Percentiles rank a stretch among this genome's conserved stretches.
phyloP scores from a whole-genome alignment of 106 monocot species.

The Apostasia shenzhenica region DNA sequence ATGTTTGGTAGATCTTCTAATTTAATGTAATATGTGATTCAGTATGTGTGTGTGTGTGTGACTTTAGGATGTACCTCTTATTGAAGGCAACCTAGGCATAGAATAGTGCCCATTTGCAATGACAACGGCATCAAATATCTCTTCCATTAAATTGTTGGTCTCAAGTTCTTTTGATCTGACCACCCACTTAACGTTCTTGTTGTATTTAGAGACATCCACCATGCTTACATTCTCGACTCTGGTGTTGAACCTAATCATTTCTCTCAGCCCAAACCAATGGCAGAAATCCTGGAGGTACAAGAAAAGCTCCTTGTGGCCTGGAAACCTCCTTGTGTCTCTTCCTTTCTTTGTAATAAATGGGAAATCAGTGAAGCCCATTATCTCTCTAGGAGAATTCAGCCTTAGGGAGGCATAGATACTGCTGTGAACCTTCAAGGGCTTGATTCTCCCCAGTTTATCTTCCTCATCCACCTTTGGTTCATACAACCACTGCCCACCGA shows the following conservation, averaged over 20 bases:
- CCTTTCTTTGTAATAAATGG: slow-evolving; percentile 38
- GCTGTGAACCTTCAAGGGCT: slow-evolving; percentile 34
- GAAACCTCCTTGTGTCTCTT: slow-evolving; percentile 54
- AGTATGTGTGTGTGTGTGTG: no score
- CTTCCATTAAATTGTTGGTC: slow-evolving; percentile 19
- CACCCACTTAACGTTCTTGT: slow-evolving; percentile 27
- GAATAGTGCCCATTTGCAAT: slow-evolving; percentile 62
- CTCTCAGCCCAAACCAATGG: slow-evolving; percentile 34
- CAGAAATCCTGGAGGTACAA: slow-evolving; percentile 52
- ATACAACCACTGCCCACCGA: slow-evolving; percentile 74
- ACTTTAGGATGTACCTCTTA: slow-evolving; percentile 25
- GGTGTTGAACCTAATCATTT: slow-evolving; percentile 49
- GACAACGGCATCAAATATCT: slow-evolving; percentile 65
- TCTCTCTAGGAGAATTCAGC: slow-evolving; percentile 43
- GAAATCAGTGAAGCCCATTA: slow-evolving; percentile 62
- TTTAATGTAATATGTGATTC: no score
- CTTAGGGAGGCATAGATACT: slow-evolving; percentile 54
- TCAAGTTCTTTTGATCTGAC: slow-evolving; percentile 29
- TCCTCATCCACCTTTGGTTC: slow-evolving; percentile 26
- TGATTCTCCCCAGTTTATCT: slow-evolving; percentile 24
- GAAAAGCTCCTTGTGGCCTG: slow-evolving; percentile 44
- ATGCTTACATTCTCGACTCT: slow-evolving; percentile 48
- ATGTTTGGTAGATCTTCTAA: no score
- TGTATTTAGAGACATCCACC: not conserved
- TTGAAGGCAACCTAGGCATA: slow-evolving; percentile 41